A percentile compares a stretch with the other conserved stretches of the same genome.
These are phyloP conservation scores for Drechmeria coniospora DNA, from an alignment of 2,329 filamentous ascomycete species.

Conservation along the genomic window DNA sequence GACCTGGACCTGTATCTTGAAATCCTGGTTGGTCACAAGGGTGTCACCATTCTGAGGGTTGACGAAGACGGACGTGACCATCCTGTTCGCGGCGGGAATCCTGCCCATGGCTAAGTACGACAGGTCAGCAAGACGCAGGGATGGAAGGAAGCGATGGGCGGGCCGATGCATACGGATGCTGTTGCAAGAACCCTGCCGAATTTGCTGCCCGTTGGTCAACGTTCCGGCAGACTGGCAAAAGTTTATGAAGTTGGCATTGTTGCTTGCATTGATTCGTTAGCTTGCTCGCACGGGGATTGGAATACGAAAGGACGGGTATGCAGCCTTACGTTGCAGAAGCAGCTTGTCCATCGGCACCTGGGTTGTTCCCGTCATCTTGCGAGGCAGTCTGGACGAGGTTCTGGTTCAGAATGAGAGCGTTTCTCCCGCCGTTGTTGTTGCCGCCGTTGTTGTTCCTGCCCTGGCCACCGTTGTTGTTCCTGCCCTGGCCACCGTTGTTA, in stretches of 20 bases:
- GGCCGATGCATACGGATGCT: conserved; percentile 37
- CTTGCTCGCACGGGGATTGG: too few relatives aligned
- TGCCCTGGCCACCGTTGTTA: conserved; percentile 7
- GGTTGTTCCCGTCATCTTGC: conserved; percentile 29
- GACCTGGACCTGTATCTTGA: conserved; percentile 37
- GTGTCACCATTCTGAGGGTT: conserved; percentile 36
- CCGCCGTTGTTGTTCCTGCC: conserved; percentile 11
- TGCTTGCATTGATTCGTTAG: conserved; percentile 22
- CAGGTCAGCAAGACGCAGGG: background rate
- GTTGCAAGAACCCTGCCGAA: conserved; percentile 45
- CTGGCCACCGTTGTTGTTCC: conserved; percentile 11
- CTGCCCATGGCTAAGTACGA: conserved; percentile 37
- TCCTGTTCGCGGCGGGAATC: conserved; percentile 36
- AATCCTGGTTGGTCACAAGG: conserved; percentile 29
- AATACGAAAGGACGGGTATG: too few relatives aligned
- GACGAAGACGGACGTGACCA: conserved; percentile 41
- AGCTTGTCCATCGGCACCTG: conserved; percentile 29
- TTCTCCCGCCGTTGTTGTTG: conserved; percentile 11
- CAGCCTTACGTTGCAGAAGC: conserved; percentile 37
- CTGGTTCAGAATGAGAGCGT: conserved; percentile 20
- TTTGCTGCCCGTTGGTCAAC: conserved; percentile 45
- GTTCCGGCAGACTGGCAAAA: conserved; percentile 38
- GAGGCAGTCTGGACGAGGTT: conserved; percentile 35
- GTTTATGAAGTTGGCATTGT: conserved; percentile 47
- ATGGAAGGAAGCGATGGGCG: background rate